Conservation (phyloP, 108 stramenopile species). For the Nannochloropsis salina region DNA sequence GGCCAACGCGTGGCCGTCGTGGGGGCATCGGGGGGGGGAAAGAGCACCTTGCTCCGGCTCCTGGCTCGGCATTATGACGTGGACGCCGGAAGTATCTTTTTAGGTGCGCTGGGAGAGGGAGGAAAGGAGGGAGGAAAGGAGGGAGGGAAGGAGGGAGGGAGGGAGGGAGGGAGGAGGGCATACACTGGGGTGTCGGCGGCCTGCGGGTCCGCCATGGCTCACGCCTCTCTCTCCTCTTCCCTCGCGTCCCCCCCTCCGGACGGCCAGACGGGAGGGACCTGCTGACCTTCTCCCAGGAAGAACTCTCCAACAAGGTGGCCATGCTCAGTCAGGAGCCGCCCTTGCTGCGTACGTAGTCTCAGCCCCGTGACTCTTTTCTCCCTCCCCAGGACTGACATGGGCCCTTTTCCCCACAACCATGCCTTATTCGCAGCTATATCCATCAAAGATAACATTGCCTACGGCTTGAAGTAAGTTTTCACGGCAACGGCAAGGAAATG, state of each 20-base stretch:
- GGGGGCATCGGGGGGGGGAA: slow-evolving; percentile 67
- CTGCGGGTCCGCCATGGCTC: too few species aligned
- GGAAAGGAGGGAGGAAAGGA: too few species aligned
- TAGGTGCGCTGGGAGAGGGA: too few species aligned
- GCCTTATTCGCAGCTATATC: neutral
- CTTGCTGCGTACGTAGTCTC: neutral
- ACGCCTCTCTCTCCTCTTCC: neutral
- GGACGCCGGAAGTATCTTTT: neutral
- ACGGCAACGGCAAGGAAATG: too few species aligned
- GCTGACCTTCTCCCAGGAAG: neutral
- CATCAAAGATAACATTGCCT: neutral
- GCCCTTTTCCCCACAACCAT: neutral
- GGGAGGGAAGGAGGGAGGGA: slow-evolving; percentile 10
- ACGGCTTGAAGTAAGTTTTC: neutral
- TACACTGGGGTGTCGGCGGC: too few species aligned
- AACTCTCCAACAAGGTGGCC: neutral
- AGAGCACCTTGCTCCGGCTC: slow-evolving; percentile 63
- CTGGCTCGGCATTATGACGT: slow-evolving; percentile 68
- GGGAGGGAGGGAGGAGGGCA: neutral
- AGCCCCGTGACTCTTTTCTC: neutral
- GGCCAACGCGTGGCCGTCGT: slow-evolving; percentile 74
- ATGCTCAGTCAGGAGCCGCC: neutral
- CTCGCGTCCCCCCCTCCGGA: neutral
- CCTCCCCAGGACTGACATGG: neutral
- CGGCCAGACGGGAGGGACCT: neutral